Base-by-base conservation (phyloP, 177 flowering plant species). In the Viscum album region DNA sequence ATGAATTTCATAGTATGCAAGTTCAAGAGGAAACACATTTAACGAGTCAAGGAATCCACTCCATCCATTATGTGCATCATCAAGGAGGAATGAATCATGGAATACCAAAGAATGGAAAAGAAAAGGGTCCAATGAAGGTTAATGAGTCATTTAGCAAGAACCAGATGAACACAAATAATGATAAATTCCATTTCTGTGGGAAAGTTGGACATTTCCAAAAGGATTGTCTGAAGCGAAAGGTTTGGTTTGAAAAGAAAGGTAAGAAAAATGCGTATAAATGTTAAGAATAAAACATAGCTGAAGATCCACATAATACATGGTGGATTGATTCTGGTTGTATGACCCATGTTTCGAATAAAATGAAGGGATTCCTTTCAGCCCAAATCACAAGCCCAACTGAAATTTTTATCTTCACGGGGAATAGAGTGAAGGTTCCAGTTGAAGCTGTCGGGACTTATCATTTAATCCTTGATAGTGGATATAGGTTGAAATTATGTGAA, bases 1-100 rank as follows among this genome's bases (percentile, higher is more conserved):
- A 63, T 39, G 71, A 73, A 41, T 29, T 76, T 36, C 2, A 34
- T 0, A 45, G 37, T 68, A 70, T 66, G 74, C 19, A 70, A 21
- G 32, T 68, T 64, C 66, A 77, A 24, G 69, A 77, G 34, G 75
- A 77, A 28, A 50, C 35, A 24, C 60, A 73, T 29, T n/a, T 74
- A 0, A 74, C 71, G 54, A 17, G 52, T 0, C 34, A 59, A 34
- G 59, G 29, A 34, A 21, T 0, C 13, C 66, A 71, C 29, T 71
- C 64, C 15, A 32, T 52, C 43, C 10, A 71, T 64, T 65, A 71
- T 16, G 36, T 37, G 24, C 21, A 31, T 66, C 66, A 29, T 35
- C 60, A 67, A 52, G 31, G 13, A n/a, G 64, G 35, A 67, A 64
- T 35, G 31, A 7, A 32, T n/a, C n/a, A 3, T 4, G 47, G 26